Conservation (phyloP, 2,329 filamentous ascomycete species). For the Scleromitrula shiraiana region DNA sequence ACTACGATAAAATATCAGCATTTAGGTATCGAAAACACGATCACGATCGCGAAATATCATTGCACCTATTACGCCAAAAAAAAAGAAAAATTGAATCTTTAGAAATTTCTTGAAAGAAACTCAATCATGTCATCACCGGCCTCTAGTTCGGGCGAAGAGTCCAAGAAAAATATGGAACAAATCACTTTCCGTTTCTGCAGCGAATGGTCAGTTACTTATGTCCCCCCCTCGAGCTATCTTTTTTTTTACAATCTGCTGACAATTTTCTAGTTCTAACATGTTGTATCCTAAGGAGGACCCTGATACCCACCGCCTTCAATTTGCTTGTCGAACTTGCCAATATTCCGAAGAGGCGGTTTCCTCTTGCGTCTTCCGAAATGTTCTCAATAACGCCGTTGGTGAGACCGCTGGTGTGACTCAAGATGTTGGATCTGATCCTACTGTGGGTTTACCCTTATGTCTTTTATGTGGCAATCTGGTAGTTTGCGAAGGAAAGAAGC, state of each 20-base stretch:
- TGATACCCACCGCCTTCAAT: slow-evolving; percentile 75
- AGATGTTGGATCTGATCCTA: slow-evolving; percentile 95
- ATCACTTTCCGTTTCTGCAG: slow-evolving; percentile 97
- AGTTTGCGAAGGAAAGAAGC: slow-evolving; percentile 30
- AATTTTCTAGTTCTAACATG: slow-evolving; percentile 69
- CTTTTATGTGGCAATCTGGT: slow-evolving; percentile 40
- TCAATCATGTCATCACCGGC: slow-evolving; percentile 50
- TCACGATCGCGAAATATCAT: too few relatives aligned
- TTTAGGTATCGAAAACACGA: not conserved
- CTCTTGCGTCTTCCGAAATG: slow-evolving; percentile 91
- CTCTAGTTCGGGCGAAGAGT: slow-evolving; percentile 38
- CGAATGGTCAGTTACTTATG: slow-evolving; percentile 59
- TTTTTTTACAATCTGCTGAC: slow-evolving; percentile 17
- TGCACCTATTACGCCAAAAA: not conserved
- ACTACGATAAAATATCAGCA: not conserved
- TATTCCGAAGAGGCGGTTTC: slow-evolving; percentile 82
- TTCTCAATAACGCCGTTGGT: slow-evolving; percentile 82
- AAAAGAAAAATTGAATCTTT: too few relatives aligned
- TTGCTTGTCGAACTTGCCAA: slow-evolving; percentile 91
- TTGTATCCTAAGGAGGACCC: slow-evolving; percentile 95
- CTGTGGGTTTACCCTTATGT: slow-evolving; percentile 67
- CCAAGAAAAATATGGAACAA: slow-evolving; percentile 55
- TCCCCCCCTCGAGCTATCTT: slow-evolving; percentile 7
- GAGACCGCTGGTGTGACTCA: slow-evolving; percentile 96
- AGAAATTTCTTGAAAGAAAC: not conserved